Evolutionary conservation across 2,329 filamentous ascomycete genomes (phyloP).

Genomic region (Fusarium mundagurra): DNA sequence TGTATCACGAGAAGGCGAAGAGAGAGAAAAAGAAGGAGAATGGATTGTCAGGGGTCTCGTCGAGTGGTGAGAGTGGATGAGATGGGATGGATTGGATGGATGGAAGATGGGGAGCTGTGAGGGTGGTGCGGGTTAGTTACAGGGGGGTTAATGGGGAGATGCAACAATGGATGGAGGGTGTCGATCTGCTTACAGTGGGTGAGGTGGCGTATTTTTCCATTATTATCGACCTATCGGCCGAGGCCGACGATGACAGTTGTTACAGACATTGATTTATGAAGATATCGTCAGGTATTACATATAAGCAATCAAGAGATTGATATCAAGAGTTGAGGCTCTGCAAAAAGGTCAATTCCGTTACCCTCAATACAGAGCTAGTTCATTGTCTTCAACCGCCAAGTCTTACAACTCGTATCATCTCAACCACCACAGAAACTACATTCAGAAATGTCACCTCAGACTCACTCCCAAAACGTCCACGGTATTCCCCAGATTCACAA

Average conservation of each 20-base stretch:
- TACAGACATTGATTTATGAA: not conserved
- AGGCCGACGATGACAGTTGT: not conserved
- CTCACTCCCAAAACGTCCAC: not conserved
- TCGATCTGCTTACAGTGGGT: slow-evolving; percentile 19
- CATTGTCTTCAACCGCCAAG: not conserved
- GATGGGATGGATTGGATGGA: not conserved
- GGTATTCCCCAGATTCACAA: slow-evolving; percentile 5
- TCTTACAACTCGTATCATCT: not conserved
- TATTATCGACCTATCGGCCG: not conserved
- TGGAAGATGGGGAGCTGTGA: slow-evolving; percentile 3
- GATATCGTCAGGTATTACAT: not conserved
- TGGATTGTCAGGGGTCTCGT: slow-evolving; percentile 13
- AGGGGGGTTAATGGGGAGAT: slow-evolving; percentile 6
- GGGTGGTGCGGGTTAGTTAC: slow-evolving; percentile 25
- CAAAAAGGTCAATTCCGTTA: not conserved
- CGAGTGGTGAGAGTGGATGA: slow-evolving; percentile 4
- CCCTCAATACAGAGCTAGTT: not conserved
- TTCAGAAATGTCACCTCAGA: not conserved
- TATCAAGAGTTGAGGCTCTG: not conserved
- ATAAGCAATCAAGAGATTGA: not conserved
- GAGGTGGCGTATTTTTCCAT: slow-evolving; percentile 11
- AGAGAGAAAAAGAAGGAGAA: not conserved
- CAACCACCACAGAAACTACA: not conserved
- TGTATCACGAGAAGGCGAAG: slow-evolving; percentile 24
- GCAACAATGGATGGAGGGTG: slow-evolving; percentile 19